Conservation (phyloP, 768 basidiomycete genomes). For the Pulveroboletus frians region DNA sequence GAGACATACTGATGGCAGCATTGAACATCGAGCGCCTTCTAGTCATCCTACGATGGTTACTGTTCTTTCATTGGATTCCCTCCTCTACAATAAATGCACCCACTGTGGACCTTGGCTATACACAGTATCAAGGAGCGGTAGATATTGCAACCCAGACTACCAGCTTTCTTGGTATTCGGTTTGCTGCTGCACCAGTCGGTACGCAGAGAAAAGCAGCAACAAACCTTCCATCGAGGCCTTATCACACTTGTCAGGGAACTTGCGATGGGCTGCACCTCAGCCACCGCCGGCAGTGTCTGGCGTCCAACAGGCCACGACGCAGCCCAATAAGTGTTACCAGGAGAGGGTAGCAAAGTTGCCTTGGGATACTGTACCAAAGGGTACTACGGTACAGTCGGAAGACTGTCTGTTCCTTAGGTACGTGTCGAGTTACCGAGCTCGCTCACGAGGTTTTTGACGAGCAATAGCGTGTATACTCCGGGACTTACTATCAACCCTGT, state of each 20-base stretch:
- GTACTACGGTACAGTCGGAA: neutral
- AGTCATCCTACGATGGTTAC: neutral
- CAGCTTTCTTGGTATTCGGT: constrained; percentile 4
- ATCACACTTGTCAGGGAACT: neutral
- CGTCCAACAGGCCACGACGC: neutral
- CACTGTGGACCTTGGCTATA: constrained; percentile 3
- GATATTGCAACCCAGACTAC: neutral
- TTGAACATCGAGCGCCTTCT: neutral
- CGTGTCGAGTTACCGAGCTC: neutral
- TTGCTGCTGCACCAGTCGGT: constrained; percentile 6
- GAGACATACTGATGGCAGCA: neutral
- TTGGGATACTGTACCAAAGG: neutral
- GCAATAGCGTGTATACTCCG: neutral
- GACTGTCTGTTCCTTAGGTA: constrained; percentile 9
- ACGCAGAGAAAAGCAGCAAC: neutral
- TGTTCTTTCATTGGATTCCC: neutral
- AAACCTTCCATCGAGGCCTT: neutral
- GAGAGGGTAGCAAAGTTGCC: neutral
- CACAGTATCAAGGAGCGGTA: constrained; percentile 3
- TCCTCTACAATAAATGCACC: neutral
- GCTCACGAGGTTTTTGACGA: neutral
- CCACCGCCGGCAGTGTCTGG: neutral
- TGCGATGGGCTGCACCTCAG: constrained; percentile 5
- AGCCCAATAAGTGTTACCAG: neutral
- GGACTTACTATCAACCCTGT: neutral